A percentile compares a stretch with the other conserved stretches of the same genome.
Conservation (phyloP, 2,329 filamentous ascomycete genomes). For the Fusarium sp. region DNA sequence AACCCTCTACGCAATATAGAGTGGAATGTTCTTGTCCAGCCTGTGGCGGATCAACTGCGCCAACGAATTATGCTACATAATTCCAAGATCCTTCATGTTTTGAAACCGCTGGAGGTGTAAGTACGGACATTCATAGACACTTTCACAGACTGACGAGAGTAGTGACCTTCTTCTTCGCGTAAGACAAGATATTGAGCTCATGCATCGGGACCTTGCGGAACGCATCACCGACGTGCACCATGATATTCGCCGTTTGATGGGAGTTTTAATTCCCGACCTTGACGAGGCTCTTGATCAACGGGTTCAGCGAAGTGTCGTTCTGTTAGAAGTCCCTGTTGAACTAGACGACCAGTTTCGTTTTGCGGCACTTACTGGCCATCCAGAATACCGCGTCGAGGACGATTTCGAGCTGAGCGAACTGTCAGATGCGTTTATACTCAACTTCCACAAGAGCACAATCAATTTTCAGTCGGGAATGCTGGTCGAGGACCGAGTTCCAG, state of each 20-base stretch:
- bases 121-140: neutral
- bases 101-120: conserved; percentile 54
- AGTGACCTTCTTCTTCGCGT: conserved; percentile 51
- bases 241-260: conserved; percentile 43
- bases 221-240: conserved; percentile 41
- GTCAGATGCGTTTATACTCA: conserved; percentile 50
- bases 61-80: conserved; percentile 51
- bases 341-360: conserved; percentile 43
- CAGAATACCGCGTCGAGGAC: conserved; percentile 35
- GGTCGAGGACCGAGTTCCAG: conserved; percentile 42
- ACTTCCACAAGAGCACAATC: conserved; percentile 45
- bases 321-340: conserved; percentile 37
- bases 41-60: conserved; percentile 49
- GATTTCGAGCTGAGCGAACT: conserved; percentile 46
- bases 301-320: conserved; percentile 25
- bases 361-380: conserved; percentile 38
- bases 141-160: conserved; percentile 5
- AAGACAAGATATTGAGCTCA: conserved; percentile 44
- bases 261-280: conserved; percentile 44
- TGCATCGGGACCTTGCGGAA: conserved; percentile 43
- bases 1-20: conserved; percentile 50
- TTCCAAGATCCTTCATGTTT: conserved; percentile 49
- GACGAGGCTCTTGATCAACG: conserved; percentile 42
- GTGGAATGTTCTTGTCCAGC: conserved; percentile 53
- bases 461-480: conserved; percentile 44